Percentiles rank a stretch among this genome's conserved stretches.
phyloP scores from a whole-genome alignment of 2,329 filamentous ascomycete genomes.

The Huntiella moniliformis region DNA sequence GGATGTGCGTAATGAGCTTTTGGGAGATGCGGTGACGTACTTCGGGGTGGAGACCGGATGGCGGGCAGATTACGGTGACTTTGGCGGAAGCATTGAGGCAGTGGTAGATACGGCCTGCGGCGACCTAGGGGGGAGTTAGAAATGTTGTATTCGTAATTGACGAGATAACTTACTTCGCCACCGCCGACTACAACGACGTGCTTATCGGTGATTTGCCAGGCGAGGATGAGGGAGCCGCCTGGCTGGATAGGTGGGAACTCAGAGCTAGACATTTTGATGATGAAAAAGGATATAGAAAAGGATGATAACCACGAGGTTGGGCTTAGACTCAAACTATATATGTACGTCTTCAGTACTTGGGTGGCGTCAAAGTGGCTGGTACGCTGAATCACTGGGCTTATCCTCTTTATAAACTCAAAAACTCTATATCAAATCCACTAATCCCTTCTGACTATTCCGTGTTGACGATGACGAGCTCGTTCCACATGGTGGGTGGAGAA shows the following conservation, averaged over 20 bases:
- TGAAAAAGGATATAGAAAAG: neutral
- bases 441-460: no score
- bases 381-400: neutral
- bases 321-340: no score
- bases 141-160: neutral
- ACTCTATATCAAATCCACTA: no score
- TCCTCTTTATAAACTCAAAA: no score
- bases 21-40: constrained; percentile 63
- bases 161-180: constrained; percentile 52
- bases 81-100: constrained; percentile 86
- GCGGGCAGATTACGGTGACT: constrained; percentile 70
- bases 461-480: no score
- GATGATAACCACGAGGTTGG: neutral
- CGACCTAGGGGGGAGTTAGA: constrained; percentile 43
- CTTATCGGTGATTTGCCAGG: constrained; percentile 87
- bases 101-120: constrained; percentile 82
- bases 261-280: constrained; percentile 11
- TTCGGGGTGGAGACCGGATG: constrained; percentile 67
- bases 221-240: constrained; percentile 81
- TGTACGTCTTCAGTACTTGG: neutral
- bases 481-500: no score
- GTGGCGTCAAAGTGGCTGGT: neutral
- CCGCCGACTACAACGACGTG: constrained; percentile 83
- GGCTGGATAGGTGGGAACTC: constrained; percentile 66
- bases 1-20: constrained; percentile 58